These are phyloP conservation scores for Coprinellus micaceus DNA, from an alignment of 768 basidiomycete species.

Conservation along the genomic window DNA sequence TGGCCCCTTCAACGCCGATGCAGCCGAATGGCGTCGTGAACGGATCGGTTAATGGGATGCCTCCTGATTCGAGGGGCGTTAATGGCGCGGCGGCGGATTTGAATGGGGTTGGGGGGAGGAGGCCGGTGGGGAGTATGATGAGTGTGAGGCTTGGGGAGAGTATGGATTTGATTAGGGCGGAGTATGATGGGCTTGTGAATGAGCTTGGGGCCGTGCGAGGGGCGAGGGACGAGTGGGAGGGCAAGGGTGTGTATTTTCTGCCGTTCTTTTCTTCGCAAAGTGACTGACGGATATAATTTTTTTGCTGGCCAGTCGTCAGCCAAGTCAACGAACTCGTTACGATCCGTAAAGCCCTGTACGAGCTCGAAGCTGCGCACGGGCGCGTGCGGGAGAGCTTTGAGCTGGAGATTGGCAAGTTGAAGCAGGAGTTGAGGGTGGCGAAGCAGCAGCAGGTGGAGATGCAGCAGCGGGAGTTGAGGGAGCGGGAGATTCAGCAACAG, in stretches of 20 bases:
- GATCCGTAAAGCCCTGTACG: slow-evolving; percentile 86
- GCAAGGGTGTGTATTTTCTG: slow-evolving; percentile 60
- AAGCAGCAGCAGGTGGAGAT: slow-evolving; percentile 17
- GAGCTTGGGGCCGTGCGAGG: slow-evolving; percentile 66
- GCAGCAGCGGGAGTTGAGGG: not conserved
- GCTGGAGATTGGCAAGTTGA: slow-evolving; percentile 63
- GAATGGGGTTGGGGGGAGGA: not conserved
- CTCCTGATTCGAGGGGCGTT: not conserved
- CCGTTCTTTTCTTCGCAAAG: slow-evolving; percentile 5
- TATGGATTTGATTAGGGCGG: slow-evolving; percentile 76
- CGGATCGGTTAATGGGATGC: too few relatives aligned
- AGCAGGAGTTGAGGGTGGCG: slow-evolving; percentile 65
- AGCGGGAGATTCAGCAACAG: slow-evolving; percentile 10
- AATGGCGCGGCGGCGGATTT: slow-evolving; percentile 2
- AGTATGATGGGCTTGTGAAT: slow-evolving; percentile 72
- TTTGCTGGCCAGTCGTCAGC: slow-evolving; percentile 48
- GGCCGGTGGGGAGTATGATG: not conserved
- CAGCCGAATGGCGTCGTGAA: not conserved
- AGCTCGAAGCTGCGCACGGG: slow-evolving; percentile 84
- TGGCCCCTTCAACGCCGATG: too few relatives aligned
- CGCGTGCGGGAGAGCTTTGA: slow-evolving; percentile 88
- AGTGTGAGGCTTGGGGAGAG: slow-evolving; percentile 63
- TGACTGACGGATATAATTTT: not conserved
- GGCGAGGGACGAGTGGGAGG: slow-evolving; percentile 88
- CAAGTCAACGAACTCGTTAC: slow-evolving; percentile 90